Percentiles rank a stretch among this genome's conserved stretches.
phyloP scores from a whole-genome alignment of 164 flowering plant genomes.

The Umbilicus rupestris region DNA sequence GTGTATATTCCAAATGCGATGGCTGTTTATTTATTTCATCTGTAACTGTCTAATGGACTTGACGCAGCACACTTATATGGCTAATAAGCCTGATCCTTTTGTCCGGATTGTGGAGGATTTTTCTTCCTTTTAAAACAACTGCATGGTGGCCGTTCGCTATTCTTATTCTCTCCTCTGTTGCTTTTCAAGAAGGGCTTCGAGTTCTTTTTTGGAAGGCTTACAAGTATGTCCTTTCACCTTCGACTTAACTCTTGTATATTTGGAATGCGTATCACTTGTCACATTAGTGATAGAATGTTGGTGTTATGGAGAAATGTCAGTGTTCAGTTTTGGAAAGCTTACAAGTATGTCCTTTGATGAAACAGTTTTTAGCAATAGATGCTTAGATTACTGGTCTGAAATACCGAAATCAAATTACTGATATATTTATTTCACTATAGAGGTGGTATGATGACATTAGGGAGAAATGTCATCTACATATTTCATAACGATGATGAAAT shows the following conservation, averaged over 20 bases:
- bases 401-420: not conserved
- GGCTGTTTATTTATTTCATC: not conserved
- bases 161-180: slow-evolving; percentile 62
- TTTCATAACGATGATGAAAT: not conserved
- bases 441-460: not conserved
- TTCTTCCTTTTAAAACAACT: slow-evolving; percentile 70
- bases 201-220: slow-evolving; percentile 71
- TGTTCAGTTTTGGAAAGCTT: no score
- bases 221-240: slow-evolving; percentile 55
- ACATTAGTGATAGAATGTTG: not conserved
- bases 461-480: not conserved
- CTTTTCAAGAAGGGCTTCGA: slow-evolving; percentile 78
- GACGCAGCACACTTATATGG: slow-evolving; percentile 72
- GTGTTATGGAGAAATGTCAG: no score
- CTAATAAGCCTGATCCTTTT: slow-evolving; percentile 74
- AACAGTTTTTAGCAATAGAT: not conserved
- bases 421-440: not conserved
- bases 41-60: slow-evolving; percentile 3
- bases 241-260: not conserved
- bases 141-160: slow-evolving; percentile 66
- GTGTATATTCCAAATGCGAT: not conserved
- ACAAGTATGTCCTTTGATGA: no score
- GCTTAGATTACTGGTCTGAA: not conserved
- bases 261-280: not conserved
- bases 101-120: slow-evolving; percentile 73